phyloP scores from a whole-genome alignment of 129 eudicot species.

The Centaurea solstitialis region DNA sequence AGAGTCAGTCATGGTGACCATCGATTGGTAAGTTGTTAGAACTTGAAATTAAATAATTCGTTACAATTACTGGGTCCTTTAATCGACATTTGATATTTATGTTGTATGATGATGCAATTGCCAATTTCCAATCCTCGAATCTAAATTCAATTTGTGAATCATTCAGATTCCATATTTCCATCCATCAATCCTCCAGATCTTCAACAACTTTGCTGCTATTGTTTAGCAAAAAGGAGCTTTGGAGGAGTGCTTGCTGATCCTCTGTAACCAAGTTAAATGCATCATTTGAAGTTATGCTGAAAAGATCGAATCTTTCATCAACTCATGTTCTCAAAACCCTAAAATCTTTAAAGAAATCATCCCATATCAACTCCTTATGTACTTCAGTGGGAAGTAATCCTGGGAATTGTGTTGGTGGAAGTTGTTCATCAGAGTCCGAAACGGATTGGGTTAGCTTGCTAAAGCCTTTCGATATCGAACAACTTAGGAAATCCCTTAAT shows the following conservation, averaged over 20 bases:
- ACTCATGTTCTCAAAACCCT: constrained; percentile 26
- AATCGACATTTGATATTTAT: not conserved
- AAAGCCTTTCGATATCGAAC: constrained; percentile 77
- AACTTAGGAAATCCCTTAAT: constrained; percentile 62
- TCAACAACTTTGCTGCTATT: not conserved
- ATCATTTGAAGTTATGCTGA: constrained; percentile 58
- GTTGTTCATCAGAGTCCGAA: constrained; percentile 43
- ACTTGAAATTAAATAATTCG: not conserved
- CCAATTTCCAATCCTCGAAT: not conserved
- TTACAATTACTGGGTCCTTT: not conserved
- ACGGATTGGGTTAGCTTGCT: constrained; percentile 82
- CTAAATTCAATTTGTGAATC: not conserved
- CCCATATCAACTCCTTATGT: constrained; percentile 18
- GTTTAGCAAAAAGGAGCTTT: not conserved
- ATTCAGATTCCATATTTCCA: not conserved
- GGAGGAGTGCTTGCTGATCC: not conserved
- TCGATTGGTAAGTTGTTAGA: no score
- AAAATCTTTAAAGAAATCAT: constrained; percentile 27
- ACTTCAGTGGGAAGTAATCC: constrained; percentile 26
- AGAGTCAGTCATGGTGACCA: no score
- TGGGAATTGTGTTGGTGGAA: constrained; percentile 1
- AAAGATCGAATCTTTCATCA: constrained; percentile 35
- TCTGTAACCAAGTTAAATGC: constrained; percentile 69
- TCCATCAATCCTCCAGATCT: not conserved
- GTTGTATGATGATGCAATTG: not conserved